A percentile compares a stretch with the other conserved stretches of the same genome.
phyloP scores from a whole-genome alignment of 768 basidiomycete species.

The Tephrocybe sp. region DNA sequence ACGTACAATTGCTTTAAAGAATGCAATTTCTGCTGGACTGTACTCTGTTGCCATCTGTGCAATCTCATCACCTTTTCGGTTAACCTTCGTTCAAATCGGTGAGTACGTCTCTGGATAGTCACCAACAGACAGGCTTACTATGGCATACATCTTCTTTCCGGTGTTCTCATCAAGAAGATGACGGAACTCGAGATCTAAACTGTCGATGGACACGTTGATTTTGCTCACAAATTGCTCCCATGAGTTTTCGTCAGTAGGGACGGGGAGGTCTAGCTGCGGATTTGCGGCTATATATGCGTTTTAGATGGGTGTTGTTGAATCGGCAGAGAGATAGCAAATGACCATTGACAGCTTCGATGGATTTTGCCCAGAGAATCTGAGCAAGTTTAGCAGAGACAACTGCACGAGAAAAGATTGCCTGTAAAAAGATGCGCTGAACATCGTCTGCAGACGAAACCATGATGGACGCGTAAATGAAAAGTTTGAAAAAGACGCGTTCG shows the following conservation, averaged over 20 bases:
- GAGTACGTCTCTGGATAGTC: no score
- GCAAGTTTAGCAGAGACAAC: constrained; percentile 65
- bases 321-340: constrained; percentile 4
- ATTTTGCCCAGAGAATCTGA: constrained; percentile 63
- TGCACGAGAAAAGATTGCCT: constrained; percentile 71
- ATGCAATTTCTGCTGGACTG: constrained; percentile 71
- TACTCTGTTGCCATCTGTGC: constrained; percentile 88
- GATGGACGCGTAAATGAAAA: no score
- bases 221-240: constrained; percentile 60
- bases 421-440: constrained; percentile 75
- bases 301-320: constrained; percentile 7
- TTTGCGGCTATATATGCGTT: constrained; percentile 43
- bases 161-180: constrained; percentile 58
- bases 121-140: constrained; percentile 44
- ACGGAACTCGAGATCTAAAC: constrained; percentile 72
- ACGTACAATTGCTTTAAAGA: constrained; percentile 80
- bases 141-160: constrained; percentile 61
- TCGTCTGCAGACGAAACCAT: constrained; percentile 58
- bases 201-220: constrained; percentile 63
- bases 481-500: neutral
- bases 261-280: constrained; percentile 42
- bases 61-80: constrained; percentile 75
- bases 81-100: constrained; percentile 50
- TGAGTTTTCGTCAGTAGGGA: constrained; percentile 36
- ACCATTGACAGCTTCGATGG: constrained; percentile 69